Evolutionary conservation across 176 grass and related monocot genomes (phyloP).

Genomic region (Eleusine coracana): DNA sequence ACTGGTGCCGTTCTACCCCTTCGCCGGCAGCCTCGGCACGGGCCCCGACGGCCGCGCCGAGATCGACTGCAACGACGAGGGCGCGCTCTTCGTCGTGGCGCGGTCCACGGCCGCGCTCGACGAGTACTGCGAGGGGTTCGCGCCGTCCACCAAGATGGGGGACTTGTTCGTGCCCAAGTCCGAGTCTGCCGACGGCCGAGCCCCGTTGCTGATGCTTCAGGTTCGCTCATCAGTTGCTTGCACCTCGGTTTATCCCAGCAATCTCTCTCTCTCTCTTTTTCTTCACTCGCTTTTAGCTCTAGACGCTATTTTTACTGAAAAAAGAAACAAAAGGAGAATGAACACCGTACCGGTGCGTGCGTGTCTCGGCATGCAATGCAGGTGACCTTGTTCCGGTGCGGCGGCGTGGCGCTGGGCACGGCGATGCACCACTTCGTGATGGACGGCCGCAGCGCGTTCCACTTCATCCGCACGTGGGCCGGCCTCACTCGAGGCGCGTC

Average conservation of each 20-base stretch:
- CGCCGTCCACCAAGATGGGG: slow-evolving; percentile 39
- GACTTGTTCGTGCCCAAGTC: slow-evolving; percentile 48
- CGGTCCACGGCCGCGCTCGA: slow-evolving; percentile 30
- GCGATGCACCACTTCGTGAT: slow-evolving; percentile 65
- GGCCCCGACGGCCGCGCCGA: slow-evolving; percentile 38
- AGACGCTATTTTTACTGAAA: no score
- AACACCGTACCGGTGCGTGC: neutral
- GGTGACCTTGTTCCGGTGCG: slow-evolving; percentile 60
- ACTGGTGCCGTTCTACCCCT: slow-evolving; percentile 60
- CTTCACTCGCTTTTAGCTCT: neutral
- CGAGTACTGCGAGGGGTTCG: slow-evolving; percentile 41
- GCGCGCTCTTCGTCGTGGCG: slow-evolving; percentile 60
- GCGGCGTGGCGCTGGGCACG: slow-evolving; percentile 58
- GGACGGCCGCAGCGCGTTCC: slow-evolving; percentile 54
- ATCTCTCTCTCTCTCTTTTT: neutral
- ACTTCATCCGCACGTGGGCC: slow-evolving; percentile 66
- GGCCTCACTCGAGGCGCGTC: slow-evolving; percentile 38
- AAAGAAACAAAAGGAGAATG: no score
- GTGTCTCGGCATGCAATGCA: neutral
- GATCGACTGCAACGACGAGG: slow-evolving; percentile 53
- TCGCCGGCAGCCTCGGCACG: slow-evolving; percentile 53
- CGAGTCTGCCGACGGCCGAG: neutral
- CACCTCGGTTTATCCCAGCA: neutral
- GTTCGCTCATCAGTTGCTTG: neutral
- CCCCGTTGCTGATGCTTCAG: slow-evolving; percentile 56